phyloP scores from a whole-genome alignment of 495 filamentous ascomycete genomes.

The Lasiosphaeria hispida region DNA sequence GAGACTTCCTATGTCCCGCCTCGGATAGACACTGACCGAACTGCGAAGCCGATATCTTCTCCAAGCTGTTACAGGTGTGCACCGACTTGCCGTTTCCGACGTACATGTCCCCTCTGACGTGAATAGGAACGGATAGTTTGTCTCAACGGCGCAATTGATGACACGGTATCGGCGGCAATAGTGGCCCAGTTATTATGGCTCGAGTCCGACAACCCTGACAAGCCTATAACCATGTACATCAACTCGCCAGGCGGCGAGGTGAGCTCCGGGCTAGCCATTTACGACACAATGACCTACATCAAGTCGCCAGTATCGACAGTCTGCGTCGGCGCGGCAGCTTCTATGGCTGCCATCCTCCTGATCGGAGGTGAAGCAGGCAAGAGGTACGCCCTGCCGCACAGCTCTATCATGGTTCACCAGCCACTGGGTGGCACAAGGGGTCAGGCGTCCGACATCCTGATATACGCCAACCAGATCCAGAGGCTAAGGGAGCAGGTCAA shows the following conservation, averaged over 20 bases:
- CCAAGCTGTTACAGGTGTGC: slow-evolving; percentile 67
- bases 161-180: slow-evolving; percentile 81
- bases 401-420: slow-evolving; percentile 94
- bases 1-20: neutral
- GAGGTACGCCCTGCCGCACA: slow-evolving; percentile 85
- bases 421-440: slow-evolving; percentile 88
- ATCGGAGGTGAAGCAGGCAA: slow-evolving; percentile 83
- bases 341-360: slow-evolving; percentile 88
- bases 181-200: slow-evolving; percentile 97
- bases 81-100: neutral
- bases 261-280: slow-evolving; percentile 91
- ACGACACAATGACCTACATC: slow-evolving; percentile 99
- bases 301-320: slow-evolving; percentile 87
- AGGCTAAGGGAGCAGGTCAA: slow-evolving; percentile 82
- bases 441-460: slow-evolving; percentile 88
- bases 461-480: slow-evolving; percentile 96
- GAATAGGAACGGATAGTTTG: slow-evolving; percentile 87
- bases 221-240: slow-evolving; percentile 95
- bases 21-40: slow-evolving; percentile 19
- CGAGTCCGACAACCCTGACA: slow-evolving; percentile 91
- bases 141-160: slow-evolving; percentile 89
- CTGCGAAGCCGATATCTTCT: slow-evolving; percentile 75
- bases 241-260: slow-evolving; percentile 96
- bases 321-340: slow-evolving; percentile 90
- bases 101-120: slow-evolving; percentile 14